Evolutionary conservation across 179 eudicot genomes (phyloP).

Genomic region (Vitellaria paradoxa): DNA sequence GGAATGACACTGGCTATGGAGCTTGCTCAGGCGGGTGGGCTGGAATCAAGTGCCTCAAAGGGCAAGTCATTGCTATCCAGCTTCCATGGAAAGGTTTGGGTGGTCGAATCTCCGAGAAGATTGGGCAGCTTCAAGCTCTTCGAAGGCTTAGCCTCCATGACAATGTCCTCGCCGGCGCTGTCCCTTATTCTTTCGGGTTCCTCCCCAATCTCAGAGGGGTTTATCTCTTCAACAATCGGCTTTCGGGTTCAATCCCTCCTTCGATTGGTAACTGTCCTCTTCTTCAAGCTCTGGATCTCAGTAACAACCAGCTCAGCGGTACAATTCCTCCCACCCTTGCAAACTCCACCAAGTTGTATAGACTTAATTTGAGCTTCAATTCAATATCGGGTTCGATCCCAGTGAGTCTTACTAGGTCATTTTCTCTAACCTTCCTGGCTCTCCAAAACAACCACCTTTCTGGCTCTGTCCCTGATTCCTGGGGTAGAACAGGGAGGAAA

Average conservation of each 20-base stretch:
- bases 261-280: constrained; percentile 39
- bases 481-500: constrained; percentile 29
- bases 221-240: constrained; percentile 65
- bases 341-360: constrained; percentile 48
- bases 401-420: constrained; percentile 35
- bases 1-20: constrained; percentile 52
- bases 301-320: constrained; percentile 63
- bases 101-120: constrained; percentile 54
- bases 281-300: constrained; percentile 62
- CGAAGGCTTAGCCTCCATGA: constrained; percentile 78
- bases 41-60: constrained; percentile 65
- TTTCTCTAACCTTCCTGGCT: constrained; percentile 50
- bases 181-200: constrained; percentile 63
- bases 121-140: constrained; percentile 55
- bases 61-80: constrained; percentile 61
- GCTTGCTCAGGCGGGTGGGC: constrained; percentile 77
- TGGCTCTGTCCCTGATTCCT: constrained; percentile 57
- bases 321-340: constrained; percentile 44
- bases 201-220: constrained; percentile 76
- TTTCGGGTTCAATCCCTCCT: constrained; percentile 68
- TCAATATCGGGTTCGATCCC: constrained; percentile 60
- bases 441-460: constrained; percentile 68
- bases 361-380: constrained; percentile 74
- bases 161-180: constrained; percentile 57
- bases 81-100: constrained; percentile 66